Base-by-base conservation (phyloP, 2,329 filamentous ascomycete species). In the Sordariomycetes sp. region DNA sequence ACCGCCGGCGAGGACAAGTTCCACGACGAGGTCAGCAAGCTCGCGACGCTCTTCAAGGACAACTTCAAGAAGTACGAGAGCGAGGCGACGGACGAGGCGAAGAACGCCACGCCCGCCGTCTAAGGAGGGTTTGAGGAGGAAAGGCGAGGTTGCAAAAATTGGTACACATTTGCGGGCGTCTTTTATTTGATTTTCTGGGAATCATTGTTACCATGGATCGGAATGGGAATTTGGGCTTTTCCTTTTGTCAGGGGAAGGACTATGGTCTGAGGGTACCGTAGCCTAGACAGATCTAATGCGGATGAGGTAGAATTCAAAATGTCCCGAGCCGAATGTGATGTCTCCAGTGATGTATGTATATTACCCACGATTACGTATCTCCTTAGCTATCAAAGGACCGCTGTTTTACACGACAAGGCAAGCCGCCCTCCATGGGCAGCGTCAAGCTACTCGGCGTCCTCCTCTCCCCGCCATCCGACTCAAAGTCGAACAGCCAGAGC, bases 31-130 rank as follows among this genome's bases (percentile, higher is more conserved):
- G 93, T 97, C 52, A 87, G 81, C 73, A 97, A 97, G 82, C 86
- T 99, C 40, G 94, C 87, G 67, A 79, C 76, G 63, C 83, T 97
- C 62, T 99, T 99, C 81, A 84, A 87, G 69, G 90, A 97, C 77
- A 99, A 99, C 83, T 99, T 99, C 78, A 85, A 90, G 79, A 96
- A 97, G 81, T 97, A 96, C 78, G 80, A 86, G 67, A 86, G 85
- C 65, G 85, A 96, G 74, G 90, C 91, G 28, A 92, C 89, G 35
- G 79, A 82, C 65, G 89, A 93, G 43, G 89, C 92, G 54, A 83
- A 89, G 74, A 85, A 81, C 67, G 85, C 85, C 55, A 83, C 82
- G 8, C 83, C 83, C 18, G 22, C 20, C 20, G 20, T 50, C 10
- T 50, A 50, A 24, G 22, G 43, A n/a, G 40, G 40, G 10, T 6